Conservation (phyloP, 139 green algal species). For the Tetraselmis chui region DNA sequence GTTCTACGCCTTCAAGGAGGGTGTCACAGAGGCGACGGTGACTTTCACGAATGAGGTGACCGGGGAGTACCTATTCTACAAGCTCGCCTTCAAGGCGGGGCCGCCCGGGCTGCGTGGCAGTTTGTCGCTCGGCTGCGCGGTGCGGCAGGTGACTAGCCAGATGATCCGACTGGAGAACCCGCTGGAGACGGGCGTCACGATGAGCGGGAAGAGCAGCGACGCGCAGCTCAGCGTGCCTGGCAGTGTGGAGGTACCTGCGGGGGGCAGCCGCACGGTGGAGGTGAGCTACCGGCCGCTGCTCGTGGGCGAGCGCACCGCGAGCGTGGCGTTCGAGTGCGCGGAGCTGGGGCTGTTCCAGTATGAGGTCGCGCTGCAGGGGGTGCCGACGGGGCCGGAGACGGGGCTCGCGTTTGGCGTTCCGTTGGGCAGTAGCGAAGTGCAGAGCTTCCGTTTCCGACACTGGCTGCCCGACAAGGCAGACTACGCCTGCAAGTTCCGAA, state of each 20-base stretch:
- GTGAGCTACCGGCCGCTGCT: conserved; percentile 63
- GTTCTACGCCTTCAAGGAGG: conserved; percentile 48
- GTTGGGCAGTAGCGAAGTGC: conserved; percentile 49
- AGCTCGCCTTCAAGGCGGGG: conserved; percentile 46
- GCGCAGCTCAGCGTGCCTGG: conserved; percentile 34
- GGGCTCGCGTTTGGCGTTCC: conserved; percentile 56
- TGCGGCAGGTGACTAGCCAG: conserved; percentile 36
- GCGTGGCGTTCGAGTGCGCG: conserved; percentile 44
- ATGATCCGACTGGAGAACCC: conserved; percentile 57
- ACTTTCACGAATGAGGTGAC: conserved; percentile 70
- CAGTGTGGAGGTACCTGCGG: conserved; percentile 29
- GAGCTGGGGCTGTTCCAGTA: conserved; percentile 66
- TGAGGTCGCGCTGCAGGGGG: conserved; percentile 46
- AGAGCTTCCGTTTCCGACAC: conserved; percentile 65
- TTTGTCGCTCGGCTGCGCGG: conserved; percentile 53
- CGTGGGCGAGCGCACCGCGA: conserved; percentile 31
- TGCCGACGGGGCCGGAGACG: conserved; percentile 46
- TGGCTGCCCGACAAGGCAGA: conserved; percentile 59
- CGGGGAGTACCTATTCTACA: conserved; percentile 65
- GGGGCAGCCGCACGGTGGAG: conserved; percentile 24
- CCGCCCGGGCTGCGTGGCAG: conserved; percentile 30
- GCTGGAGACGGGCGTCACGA: conserved; percentile 38
- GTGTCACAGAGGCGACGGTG: conserved; percentile 32
- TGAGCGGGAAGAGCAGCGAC: conserved; percentile 29
- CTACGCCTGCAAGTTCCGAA: conserved; percentile 55